These are phyloP conservation scores for Thinopyrum elongatum DNA, from an alignment of 176 grass and related monocot genomes.

Conservation along the genomic window DNA sequence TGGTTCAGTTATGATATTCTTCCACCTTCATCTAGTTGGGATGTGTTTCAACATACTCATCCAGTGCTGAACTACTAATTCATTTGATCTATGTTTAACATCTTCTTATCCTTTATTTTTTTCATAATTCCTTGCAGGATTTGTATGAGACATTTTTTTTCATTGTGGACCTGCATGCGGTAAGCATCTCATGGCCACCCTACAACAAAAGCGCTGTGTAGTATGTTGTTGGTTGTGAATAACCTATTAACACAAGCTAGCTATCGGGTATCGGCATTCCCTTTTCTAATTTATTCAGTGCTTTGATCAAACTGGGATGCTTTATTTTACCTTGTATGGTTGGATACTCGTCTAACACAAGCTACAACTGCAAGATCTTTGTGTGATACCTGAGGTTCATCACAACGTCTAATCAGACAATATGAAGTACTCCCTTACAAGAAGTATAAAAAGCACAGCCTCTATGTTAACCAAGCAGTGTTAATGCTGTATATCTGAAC, in stretches of 20 bases:
- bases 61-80: not conserved
- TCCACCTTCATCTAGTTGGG: not conserved
- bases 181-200: constrained; percentile 32
- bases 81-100: not conserved
- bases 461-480: not conserved
- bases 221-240: constrained; percentile 19
- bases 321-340: constrained; percentile 25
- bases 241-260: not conserved
- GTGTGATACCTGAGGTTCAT: constrained; percentile 14
- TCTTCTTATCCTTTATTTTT: not conserved
- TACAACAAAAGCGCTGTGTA: constrained; percentile 9
- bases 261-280: not conserved
- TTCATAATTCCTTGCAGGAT: constrained; percentile 58
- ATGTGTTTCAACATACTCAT: constrained; percentile 21
- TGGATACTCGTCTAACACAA: not conserved
- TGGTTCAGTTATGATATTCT: constrained; percentile 10
- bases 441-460: not conserved
- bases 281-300: not conserved
- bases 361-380: not conserved
- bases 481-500: not conserved
- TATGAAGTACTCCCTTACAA: not conserved
- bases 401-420: not conserved
- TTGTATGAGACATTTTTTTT: constrained; percentile 97
- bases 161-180: constrained; percentile 96
- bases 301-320: not conserved